Evolutionary conservation across 106 monocot species (phyloP), one percentile per base, ranked within the genome.

Genomic region (Cymbidium sinense): DNA sequence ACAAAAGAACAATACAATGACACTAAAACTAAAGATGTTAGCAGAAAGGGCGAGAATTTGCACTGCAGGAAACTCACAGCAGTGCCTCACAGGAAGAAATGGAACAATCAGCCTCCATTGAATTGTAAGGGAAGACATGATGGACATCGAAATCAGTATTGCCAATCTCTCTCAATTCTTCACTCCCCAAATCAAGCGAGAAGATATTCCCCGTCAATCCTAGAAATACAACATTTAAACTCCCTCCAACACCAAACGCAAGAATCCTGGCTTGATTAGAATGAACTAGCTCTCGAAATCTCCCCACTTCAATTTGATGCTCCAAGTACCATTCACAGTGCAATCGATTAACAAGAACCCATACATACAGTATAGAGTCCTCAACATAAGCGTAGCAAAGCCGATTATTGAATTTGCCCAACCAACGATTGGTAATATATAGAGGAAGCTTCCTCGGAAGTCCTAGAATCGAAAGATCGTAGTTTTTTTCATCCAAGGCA

Each of bases 101-200:
- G 71, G 36, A 37, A 7, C n/a, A 71, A 71, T 71, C 71, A 71
- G 37, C 34, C 37, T 71, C 37, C 71, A 71, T 7, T n/a, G 19
- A 21, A 35, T 37, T 71, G 71, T 71, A 71, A 39, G 71, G 71
- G 71, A 71, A 71, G 36, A 71, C n/a, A 35, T 39, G 71, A 71
- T 71, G 37, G 34, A 71, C 37, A 20, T 71, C 71, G 30, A 71
- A 71, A 39, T 37, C 71, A 36, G 37, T 17, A 37, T 71, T 71
- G n/a, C 71, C 34, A 5, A 71, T 7, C 21, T 71, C 71, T 19
- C 21, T 36, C 71, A 71, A 21, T 39, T 37, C 71, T 71, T n/a
- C 34, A 33, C 36, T 39, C 34, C 13, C 34, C 34, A 71, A 29
- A 71, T 71, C 71, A 6, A 71, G 37, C 36, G 71, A 71, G n/a